These are phyloP conservation scores for Parmelia sp. DNA, from an alignment of 495 filamentous ascomycete species.

Conservation along the genomic window DNA sequence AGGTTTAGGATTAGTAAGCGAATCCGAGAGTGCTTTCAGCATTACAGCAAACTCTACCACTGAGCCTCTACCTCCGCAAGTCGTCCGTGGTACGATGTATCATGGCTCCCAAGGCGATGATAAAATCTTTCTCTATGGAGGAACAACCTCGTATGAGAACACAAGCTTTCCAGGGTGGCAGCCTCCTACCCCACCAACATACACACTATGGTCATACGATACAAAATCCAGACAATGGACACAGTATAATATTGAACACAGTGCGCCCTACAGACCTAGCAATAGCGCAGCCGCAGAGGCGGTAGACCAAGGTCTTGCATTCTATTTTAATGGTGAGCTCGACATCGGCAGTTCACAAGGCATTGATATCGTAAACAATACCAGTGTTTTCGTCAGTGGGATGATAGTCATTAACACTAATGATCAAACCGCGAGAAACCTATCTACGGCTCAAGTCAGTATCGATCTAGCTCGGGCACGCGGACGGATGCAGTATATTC, in stretches of 20 bases:
- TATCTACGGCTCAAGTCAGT: conserved; percentile 31
- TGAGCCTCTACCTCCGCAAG: conserved; percentile 27
- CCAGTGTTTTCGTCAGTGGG: conserved; percentile 30
- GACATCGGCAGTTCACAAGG: conserved; percentile 32
- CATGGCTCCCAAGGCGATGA: conserved; percentile 25
- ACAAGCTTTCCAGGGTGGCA: conserved; percentile 33
- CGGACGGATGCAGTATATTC: conserved; percentile 33
- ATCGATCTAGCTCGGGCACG: conserved; percentile 28
- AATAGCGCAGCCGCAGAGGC: neutral
- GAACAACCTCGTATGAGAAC: conserved; percentile 33
- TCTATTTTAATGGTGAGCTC: conserved; percentile 40
- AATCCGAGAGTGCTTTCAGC: conserved; percentile 32
- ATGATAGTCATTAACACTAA: conserved; percentile 36
- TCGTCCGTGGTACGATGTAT: conserved; percentile 35
- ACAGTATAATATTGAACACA: conserved; percentile 14
- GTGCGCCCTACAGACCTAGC: neutral
- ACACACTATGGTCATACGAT: conserved; percentile 30
- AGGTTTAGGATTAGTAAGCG: conserved; percentile 41
- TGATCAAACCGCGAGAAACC: conserved; percentile 32
- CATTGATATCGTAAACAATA: conserved; percentile 13
- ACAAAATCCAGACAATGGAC: conserved; percentile 28
- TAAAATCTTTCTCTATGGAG: conserved; percentile 35
- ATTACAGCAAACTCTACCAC: conserved; percentile 31
- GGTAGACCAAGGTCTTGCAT: conserved; percentile 26
- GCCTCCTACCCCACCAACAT: conserved; percentile 25